These are phyloP conservation scores for Colletotrichum tropicale DNA, from an alignment of 2,329 filamentous ascomycete genomes.

Conservation along the genomic window DNA sequence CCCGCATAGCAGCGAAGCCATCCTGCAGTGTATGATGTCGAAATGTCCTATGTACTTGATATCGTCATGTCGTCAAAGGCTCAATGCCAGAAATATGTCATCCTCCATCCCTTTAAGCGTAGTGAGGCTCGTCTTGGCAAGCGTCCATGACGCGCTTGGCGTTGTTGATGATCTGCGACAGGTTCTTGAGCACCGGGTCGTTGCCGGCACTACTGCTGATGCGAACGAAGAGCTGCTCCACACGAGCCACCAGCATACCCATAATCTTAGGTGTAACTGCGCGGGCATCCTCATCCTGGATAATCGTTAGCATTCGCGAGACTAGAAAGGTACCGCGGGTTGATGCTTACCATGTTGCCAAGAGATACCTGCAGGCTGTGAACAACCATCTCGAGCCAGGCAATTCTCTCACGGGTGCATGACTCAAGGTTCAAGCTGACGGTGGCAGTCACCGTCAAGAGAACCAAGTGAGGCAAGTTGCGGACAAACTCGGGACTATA, in stretches of 20 bases:
- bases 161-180: conserved; percentile 46
- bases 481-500: conserved; percentile 58
- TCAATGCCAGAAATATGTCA: background rate
- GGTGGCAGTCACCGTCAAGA: conserved; percentile 69
- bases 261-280: conserved; percentile 64
- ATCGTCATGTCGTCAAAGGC: conserved; percentile 20
- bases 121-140: conserved; percentile 16
- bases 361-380: conserved; percentile 54
- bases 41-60: conserved; percentile 22
- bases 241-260: conserved; percentile 53
- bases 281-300: conserved; percentile 57
- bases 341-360: conserved; percentile 51
- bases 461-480: conserved; percentile 63
- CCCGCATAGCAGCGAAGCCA: background rate
- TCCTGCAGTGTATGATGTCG: conserved; percentile 14
- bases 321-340: background rate
- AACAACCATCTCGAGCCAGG: conserved; percentile 66
- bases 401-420: conserved; percentile 60
- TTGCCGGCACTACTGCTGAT: conserved; percentile 52
- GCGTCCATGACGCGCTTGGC: conserved; percentile 34
- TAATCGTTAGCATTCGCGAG: conserved; percentile 27
- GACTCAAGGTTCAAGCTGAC: conserved; percentile 63
- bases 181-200: conserved; percentile 52
- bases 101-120: conserved; percentile 1
- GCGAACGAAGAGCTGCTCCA: conserved; percentile 57